Percentiles rank a stretch among this genome's conserved stretches.
Conservation (phyloP, 164 flowering plant genomes). For the Chimonanthus praecox region DNA sequence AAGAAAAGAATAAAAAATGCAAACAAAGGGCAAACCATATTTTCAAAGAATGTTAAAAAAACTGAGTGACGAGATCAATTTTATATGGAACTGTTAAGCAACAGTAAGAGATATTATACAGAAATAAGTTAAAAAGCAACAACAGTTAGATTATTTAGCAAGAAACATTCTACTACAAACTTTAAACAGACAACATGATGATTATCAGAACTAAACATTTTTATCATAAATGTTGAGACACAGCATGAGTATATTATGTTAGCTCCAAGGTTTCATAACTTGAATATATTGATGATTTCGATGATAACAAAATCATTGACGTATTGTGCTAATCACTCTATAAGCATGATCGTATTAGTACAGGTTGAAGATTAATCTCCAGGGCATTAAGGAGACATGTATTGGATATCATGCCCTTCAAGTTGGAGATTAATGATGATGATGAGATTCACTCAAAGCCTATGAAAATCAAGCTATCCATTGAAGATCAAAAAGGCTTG, state of each 20-base stretch:
- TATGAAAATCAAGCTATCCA: no score
- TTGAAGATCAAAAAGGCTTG: no score
- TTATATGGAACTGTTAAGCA: not conserved
- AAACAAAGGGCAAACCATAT: not conserved
- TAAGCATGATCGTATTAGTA: no score
- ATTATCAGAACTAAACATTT: not conserved
- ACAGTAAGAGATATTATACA: not conserved
- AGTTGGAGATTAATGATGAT: no score
- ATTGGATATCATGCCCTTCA: no score
- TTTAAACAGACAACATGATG: not conserved
- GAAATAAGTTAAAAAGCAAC: not conserved
- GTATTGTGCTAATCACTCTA: no score
- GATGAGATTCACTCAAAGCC: no score
- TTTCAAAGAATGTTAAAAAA: not conserved
- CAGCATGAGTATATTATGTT: not conserved
- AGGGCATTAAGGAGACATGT: no score
- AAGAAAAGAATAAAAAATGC: not conserved
- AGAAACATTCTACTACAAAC: not conserved
- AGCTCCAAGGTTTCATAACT: no score
- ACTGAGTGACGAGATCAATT: not conserved
- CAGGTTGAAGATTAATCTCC: no score
- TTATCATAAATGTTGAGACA: conserved; percentile 1
- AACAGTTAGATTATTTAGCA: not conserved
- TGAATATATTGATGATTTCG: no score
- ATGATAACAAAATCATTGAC: no score